Conservation (phyloP, 2,329 filamentous ascomycete species). For the Talaromyces sp. region DNA sequence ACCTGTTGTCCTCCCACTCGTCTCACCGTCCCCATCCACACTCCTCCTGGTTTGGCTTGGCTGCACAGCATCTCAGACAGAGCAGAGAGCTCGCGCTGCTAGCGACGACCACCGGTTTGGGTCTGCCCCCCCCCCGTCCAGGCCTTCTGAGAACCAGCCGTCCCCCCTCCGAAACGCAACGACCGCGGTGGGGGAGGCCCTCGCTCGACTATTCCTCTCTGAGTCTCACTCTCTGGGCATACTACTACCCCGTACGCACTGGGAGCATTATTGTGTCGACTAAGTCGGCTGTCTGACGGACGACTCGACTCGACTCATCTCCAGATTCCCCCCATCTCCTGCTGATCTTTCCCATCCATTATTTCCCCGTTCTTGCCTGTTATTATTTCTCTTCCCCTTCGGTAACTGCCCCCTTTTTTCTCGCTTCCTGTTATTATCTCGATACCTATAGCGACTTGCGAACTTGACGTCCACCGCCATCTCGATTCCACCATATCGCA, state of each 20-base stretch:
- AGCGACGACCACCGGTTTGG: neutral
- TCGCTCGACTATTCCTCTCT: neutral
- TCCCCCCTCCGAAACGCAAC: neutral
- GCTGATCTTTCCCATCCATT: neutral
- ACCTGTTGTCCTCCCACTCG: neutral
- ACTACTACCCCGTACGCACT: too few species aligned
- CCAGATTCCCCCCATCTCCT: neutral
- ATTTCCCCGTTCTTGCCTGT: neutral
- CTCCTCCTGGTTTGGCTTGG: neutral
- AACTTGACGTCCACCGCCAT: slow-evolving; percentile 1
- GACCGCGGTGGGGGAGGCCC: neutral
- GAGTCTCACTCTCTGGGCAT: neutral
- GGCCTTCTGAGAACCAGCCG: neutral
- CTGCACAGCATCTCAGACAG: neutral
- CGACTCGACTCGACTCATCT: neutral
- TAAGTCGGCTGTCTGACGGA: neutral
- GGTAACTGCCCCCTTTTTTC: neutral
- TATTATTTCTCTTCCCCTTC: neutral
- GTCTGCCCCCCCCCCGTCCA: neutral
- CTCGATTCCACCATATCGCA: slow-evolving; percentile 6
- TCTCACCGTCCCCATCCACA: neutral
- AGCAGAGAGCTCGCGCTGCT: neutral
- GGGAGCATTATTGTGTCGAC: neutral
- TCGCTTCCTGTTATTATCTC: neutral
- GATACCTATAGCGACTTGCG: neutral